Percentiles rank a stretch among this genome's conserved stretches.
Conservation (phyloP, 2,329 filamentous ascomycete genomes). For the Aspergillus aculeatus region DNA sequence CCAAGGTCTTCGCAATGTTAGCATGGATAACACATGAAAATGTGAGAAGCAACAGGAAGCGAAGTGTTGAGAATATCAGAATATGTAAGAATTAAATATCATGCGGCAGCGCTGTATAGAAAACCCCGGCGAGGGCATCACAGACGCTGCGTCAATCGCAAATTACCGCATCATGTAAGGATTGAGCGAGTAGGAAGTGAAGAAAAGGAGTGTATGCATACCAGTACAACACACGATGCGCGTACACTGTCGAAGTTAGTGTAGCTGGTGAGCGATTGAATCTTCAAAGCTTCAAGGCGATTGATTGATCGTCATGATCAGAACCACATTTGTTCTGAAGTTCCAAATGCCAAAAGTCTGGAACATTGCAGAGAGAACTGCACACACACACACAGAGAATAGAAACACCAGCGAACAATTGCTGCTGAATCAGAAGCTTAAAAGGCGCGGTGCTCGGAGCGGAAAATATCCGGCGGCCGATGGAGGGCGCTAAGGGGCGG, state of each 20-base stretch:
- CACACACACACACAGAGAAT: not conserved
- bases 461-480: slow-evolving; percentile 23
- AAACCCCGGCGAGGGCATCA: slow-evolving; percentile 88
- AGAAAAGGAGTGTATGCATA: slow-evolving; percentile 22
- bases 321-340: slow-evolving; percentile 9
- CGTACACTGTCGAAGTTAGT: not conserved
- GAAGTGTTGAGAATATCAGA: slow-evolving; percentile 61
- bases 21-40: slow-evolving; percentile 10
- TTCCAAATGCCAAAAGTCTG: not conserved
- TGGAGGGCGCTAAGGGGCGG: slow-evolving; percentile 16
- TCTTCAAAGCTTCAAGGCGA: not conserved
- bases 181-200: slow-evolving; percentile 11
- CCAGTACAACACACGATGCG: slow-evolving; percentile 12
- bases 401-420: slow-evolving; percentile 20
- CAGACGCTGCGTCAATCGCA: slow-evolving; percentile 88
- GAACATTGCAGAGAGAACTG: not conserved
- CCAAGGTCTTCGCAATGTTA: slow-evolving; percentile 26
- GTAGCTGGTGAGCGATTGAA: not conserved
- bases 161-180: slow-evolving; percentile 89
- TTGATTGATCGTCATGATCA: not conserved
- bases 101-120: slow-evolving; percentile 71
- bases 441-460: slow-evolving; percentile 18
- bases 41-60: not conserved
- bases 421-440: slow-evolving; percentile 25
- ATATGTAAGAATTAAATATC: slow-evolving; percentile 99